Base-by-base conservation (phyloP, 2,329 filamentous ascomycete species). In the Didymella exigua region DNA sequence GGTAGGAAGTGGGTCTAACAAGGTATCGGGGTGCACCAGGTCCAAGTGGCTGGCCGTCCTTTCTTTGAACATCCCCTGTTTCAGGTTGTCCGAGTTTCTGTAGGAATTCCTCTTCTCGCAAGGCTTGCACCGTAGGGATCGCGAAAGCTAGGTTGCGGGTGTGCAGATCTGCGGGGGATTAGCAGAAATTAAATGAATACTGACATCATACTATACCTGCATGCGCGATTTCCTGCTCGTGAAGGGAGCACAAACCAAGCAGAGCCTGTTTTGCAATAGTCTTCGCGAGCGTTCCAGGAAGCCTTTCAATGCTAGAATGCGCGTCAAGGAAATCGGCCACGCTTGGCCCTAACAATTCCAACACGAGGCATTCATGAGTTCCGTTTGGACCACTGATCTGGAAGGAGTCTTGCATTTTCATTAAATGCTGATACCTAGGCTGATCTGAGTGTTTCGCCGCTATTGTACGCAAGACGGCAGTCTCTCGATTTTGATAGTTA, bases 361-460 rank as follows among this genome's bases (percentile, higher is more conserved):
- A 71, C 5, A 81, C 74, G 0, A 81, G 61, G 59, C 78, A 82
- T n/a, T 69, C 58, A 57, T 82, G 79, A 2, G 27, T 66, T 10
- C 79, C 78, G 63, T 82, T 82, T 6, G 77, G 78, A 9, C 79
- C 78, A 2, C 60, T 36, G 38, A 77, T 44, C 7, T 73, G 31
- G 31, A 81, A 81, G 16, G 66, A 21, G 56, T 78, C 73, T 21
- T 75, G 53, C 19, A 79, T 37, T 19, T 56, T 66, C 33, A 77
- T 70, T 10, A 78, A 31, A 66, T 79, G 60, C 30, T 54, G 54
- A 16, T 42, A 54, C 19, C 34, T 21, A 29, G 49, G 42, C 11
- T 46, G 27, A 5, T 41, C 19, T 16, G n/a, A 46, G n/a, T 41
- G 34, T 11, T 4, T 5, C 11, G 27, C 49, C 21, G 49, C 34